phyloP scores from a whole-genome alignment of 2,329 filamentous ascomycete species.

The Diaporthe citrichinensis region DNA sequence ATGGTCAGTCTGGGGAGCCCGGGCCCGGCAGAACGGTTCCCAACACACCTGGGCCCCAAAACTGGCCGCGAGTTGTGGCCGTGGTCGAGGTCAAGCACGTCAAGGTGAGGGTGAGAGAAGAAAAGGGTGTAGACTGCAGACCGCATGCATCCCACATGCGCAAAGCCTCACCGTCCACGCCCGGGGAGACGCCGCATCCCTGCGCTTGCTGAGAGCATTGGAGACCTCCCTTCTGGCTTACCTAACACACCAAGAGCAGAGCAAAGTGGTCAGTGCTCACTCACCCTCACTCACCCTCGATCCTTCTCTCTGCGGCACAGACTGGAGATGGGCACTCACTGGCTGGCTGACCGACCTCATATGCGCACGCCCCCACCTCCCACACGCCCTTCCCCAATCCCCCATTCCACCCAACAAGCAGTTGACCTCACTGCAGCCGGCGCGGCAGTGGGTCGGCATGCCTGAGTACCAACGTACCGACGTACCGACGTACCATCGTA shows the following conservation, averaged over 20 bases:
- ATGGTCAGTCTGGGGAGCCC: conserved; percentile 24
- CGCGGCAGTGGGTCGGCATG: background rate
- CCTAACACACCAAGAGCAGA: background rate
- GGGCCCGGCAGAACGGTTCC: conserved; percentile 36
- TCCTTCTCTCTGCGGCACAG: background rate
- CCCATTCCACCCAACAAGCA: background rate
- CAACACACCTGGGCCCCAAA: conserved; percentile 11
- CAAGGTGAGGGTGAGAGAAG: conserved; percentile 6
- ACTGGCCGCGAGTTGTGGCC: conserved; percentile 22
- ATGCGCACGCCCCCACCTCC: background rate
- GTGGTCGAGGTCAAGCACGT: conserved; percentile 9
- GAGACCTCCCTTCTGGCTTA: conserved; percentile 23
- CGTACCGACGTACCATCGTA: conserved; percentile 21
- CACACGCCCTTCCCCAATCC: background rate
- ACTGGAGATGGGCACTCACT: background rate
- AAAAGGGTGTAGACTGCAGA: background rate
- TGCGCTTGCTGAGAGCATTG: background rate
- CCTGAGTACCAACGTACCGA: conserved; percentile 1
- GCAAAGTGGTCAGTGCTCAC: background rate
- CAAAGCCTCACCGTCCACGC: conserved; percentile 18
- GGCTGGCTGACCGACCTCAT: background rate
- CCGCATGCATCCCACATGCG: background rate
- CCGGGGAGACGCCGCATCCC: background rate
- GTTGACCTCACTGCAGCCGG: conserved; percentile 6
- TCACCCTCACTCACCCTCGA: background rate